These are phyloP conservation scores for Aspergillus puulaauensis DNA, from an alignment of 2,329 filamentous ascomycete species.

Conservation along the genomic window DNA sequence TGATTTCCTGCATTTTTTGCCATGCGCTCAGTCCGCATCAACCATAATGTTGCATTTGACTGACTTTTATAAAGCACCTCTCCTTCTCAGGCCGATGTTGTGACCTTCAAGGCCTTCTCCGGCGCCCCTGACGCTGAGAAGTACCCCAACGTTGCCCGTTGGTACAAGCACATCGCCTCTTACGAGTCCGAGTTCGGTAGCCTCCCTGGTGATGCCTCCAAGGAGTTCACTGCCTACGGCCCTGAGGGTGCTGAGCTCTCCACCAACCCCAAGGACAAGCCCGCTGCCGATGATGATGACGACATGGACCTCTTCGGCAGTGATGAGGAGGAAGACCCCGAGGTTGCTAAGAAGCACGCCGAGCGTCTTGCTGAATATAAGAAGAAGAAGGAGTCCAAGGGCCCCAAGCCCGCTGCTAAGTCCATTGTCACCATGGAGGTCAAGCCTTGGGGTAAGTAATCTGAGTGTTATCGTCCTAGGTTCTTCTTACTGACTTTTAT, in stretches of 20 bases:
- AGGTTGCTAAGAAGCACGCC: conserved; percentile 79
- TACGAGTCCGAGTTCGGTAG: conserved; percentile 91
- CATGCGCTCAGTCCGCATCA: not conserved
- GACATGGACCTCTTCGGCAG: conserved; percentile 92
- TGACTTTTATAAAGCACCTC: conserved; percentile 48
- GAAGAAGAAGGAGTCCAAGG: conserved; percentile 94
- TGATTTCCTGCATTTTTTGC: not conserved
- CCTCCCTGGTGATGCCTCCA: conserved; percentile 86
- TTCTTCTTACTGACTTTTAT: conserved; percentile 19
- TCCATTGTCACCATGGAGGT: conserved; percentile 94
- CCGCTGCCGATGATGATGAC: conserved; percentile 64
- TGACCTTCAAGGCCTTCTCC: conserved; percentile 86
- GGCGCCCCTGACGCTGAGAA: conserved; percentile 74
- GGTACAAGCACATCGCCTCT: conserved; percentile 97
- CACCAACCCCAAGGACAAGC: conserved; percentile 82
- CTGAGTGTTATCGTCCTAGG: not conserved
- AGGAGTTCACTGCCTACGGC: conserved; percentile 86
- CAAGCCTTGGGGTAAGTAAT: conserved; percentile 92
- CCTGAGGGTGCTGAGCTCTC: conserved; percentile 76
- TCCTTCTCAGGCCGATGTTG: conserved; percentile 93
- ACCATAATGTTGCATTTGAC: conserved; percentile 7
- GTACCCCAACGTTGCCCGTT: conserved; percentile 91
- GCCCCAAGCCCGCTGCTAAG: conserved; percentile 82
- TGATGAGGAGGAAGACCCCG: conserved; percentile 89
- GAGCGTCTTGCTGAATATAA: conserved; percentile 90